Percentiles rank a stretch among this genome's conserved stretches.
phyloP scores from a whole-genome alignment of 305 asterid species.

The Fraxinus greggii region DNA sequence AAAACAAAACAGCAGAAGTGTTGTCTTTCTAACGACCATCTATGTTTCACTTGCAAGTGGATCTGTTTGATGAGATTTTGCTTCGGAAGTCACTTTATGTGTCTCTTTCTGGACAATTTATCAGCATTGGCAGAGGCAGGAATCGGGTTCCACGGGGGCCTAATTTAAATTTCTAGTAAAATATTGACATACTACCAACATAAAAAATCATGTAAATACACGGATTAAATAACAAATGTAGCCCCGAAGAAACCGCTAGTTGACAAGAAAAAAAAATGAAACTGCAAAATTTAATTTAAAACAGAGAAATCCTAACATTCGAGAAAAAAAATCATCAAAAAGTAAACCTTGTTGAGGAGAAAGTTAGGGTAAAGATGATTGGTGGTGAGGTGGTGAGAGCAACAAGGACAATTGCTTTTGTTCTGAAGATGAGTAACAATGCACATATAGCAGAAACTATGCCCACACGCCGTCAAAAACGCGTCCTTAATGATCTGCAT shows the following conservation, averaged over 20 bases:
- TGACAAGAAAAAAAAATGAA: not conserved
- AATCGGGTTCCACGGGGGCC: not conserved
- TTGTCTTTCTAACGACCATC: not conserved
- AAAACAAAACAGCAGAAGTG: not conserved
- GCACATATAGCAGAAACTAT: slow-evolving; percentile 83
- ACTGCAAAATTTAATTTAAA: not conserved
- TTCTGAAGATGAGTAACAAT: slow-evolving; percentile 71
- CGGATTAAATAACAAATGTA: not conserved
- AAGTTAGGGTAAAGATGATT: slow-evolving; percentile 67
- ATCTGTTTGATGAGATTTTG: not conserved
- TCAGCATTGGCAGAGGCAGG: not conserved
- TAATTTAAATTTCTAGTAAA: not conserved
- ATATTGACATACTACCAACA: not conserved
- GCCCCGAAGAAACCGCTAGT: not conserved
- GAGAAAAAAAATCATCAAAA: not conserved
- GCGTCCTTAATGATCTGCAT: slow-evolving; percentile 68
- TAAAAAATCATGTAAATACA: not conserved
- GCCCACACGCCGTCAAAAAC: slow-evolving; percentile 68
- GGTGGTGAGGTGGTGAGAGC: slow-evolving; percentile 54
- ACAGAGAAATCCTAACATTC: not conserved
- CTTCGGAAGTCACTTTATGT: not conserved
- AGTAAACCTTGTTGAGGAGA: slow-evolving; percentile 60
- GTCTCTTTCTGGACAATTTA: not conserved
- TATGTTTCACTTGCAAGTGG: not conserved
- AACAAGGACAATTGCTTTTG: slow-evolving; percentile 71